Conservation (phyloP, 1,139 yeast species). For the Geotrichum siamense region DNA sequence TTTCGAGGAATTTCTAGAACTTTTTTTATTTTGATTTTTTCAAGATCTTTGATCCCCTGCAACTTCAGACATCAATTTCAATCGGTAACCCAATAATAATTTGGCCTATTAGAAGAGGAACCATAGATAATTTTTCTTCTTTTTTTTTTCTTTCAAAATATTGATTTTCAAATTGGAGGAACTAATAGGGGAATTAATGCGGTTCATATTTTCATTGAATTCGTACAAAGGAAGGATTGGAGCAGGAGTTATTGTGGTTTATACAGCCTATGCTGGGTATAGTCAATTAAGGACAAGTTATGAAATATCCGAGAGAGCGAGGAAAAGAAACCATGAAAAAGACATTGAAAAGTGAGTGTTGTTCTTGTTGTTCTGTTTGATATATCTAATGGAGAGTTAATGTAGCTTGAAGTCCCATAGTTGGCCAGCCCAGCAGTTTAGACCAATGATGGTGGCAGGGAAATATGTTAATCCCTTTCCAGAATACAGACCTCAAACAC, state of each 20-base stretch:
- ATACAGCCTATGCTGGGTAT: constrained; percentile 61
- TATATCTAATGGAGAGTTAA: constrained; percentile 18
- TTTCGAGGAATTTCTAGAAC: too few species aligned
- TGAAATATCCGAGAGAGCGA: constrained; percentile 49
- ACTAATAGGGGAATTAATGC: constrained; percentile 10
- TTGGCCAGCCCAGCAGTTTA: constrained; percentile 33
- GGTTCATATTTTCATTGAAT: constrained; percentile 13
- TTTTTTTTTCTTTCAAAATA: too few species aligned
- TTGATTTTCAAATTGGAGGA: constrained; percentile 4
- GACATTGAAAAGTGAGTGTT: constrained; percentile 17
- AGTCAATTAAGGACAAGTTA: constrained; percentile 50
- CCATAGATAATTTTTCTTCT: too few species aligned
- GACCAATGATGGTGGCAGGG: constrained; percentile 58
- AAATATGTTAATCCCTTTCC: constrained; percentile 83
- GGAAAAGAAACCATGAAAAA: constrained; percentile 23
- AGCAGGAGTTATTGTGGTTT: constrained; percentile 51
- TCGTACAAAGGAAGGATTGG: constrained; percentile 38
- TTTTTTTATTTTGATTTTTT: too few species aligned
- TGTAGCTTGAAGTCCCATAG: constrained; percentile 32
- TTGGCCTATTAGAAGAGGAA: too few species aligned
- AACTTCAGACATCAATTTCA: too few species aligned
- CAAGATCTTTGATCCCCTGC: too few species aligned
- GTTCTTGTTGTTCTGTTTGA: constrained; percentile 22
- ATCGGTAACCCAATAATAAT: too few species aligned
- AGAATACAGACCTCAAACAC: constrained; percentile 86